Base-by-base conservation (phyloP, 129 eudicot species). In the Dittrichia graveolens region DNA sequence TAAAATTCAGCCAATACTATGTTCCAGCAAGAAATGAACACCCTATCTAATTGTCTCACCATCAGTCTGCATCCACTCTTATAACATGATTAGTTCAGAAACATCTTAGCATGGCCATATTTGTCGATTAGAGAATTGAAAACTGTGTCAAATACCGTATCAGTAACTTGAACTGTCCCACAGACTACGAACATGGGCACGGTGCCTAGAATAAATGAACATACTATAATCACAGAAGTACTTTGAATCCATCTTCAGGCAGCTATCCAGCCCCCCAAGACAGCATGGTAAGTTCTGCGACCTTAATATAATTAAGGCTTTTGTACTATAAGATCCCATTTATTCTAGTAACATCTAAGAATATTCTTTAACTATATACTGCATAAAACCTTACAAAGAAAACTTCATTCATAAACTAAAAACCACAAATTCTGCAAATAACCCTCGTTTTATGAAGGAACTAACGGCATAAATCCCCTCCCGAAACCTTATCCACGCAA, bases 401-500 rank as follows among this genome's bases (percentile, higher is more conserved):
- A 5, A 42, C 52, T 42, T 42, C 5, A 43, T 65, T 16, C 24
- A 46, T 31, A 44, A 45, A 5, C 19, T 48, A 48, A 19, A 60
- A 61, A 14, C 35, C 62, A 8, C 57, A 56, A 57, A 24, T 24
- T 43, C 18, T 7, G 42, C 66, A 71, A 5, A 40, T 40, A 70
- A 37, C 42, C 75, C 19, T n/a, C 75, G 41, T 9, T 40, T 57
- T 45, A 42, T 24, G 6, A 5, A 71, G 56, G 10, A 10, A 56
- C 13, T 3, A 43, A 39, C 49, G 39, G 35, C 38, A 37, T 3
- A 52, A 69, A 15, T 2, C 44, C 31, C 11, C 34, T 12, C 7
- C 41, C 34, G 16, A 57, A 43, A 57, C 54, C 54, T 19, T 57
- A 61, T 58, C 34, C 44, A 71, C 10, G 65, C 39, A 63, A 63